phyloP scores from a whole-genome alignment of 441 rosid genomes.

The Bocquillonia castaneifolia region DNA sequence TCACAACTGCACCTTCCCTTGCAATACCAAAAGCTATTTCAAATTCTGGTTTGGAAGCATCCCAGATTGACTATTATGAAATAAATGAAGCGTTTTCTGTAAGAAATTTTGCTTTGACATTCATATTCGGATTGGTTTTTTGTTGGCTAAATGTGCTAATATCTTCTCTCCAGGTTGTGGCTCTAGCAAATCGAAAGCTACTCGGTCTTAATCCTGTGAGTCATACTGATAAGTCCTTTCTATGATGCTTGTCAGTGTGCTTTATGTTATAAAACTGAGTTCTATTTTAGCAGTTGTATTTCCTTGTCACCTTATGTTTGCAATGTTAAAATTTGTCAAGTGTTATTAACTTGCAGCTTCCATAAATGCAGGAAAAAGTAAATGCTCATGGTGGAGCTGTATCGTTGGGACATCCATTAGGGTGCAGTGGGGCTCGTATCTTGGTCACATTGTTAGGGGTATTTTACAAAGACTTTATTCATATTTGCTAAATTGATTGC shows the following conservation, averaged over 20 bases:
- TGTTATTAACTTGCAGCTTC: slow-evolving; percentile 17
- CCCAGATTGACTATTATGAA: slow-evolving; percentile 82
- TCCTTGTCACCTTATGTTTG: neutral
- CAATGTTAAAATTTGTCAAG: neutral
- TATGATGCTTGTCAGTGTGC: neutral
- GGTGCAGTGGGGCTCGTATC: slow-evolving; percentile 98
- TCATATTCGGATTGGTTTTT: slow-evolving; percentile 7
- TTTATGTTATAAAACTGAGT: neutral
- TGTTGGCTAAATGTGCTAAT: slow-evolving; percentile 9
- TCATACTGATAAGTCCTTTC: slow-evolving; percentile 1
- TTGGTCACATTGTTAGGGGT: slow-evolving; percentile 89
- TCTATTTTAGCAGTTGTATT: slow-evolving; percentile 6
- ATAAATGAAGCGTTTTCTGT: slow-evolving; percentile 98
- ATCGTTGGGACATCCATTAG: slow-evolving; percentile 92
- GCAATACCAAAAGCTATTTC: slow-evolving; percentile 82
- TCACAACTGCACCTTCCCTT: slow-evolving; percentile 90
- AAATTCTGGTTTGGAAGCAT: slow-evolving; percentile 66
- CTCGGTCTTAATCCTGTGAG: slow-evolving; percentile 74
- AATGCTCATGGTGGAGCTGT: slow-evolving; percentile 97
- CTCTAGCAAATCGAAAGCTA: slow-evolving; percentile 83
- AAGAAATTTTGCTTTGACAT: slow-evolving; percentile 23
- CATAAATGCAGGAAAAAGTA: slow-evolving; percentile 53
- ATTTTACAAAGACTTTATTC: slow-evolving; percentile 24
- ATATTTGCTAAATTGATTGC: neutral
- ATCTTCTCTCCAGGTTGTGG: slow-evolving; percentile 65